These are phyloP conservation scores for Mucor circinelloides DNA, from an alignment of 371 early-diverging fungal species.

Conservation along the genomic window DNA sequence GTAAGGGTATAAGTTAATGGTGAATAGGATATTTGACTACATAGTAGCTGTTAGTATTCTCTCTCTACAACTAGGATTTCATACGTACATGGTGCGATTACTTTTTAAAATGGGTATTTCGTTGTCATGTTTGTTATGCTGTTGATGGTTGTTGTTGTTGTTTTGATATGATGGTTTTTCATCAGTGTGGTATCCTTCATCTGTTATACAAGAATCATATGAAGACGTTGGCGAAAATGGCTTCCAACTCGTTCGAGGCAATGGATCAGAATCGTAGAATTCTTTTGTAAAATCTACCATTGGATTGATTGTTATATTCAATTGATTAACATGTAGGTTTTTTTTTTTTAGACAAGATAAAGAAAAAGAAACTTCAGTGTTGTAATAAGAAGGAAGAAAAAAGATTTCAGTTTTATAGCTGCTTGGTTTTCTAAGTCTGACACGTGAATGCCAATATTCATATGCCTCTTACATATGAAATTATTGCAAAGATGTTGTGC, in stretches of 20 bases:
- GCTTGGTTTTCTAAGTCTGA: conserved; percentile 10
- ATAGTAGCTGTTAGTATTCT: not conserved
- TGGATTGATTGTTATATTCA: not conserved
- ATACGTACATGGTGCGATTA: conserved; percentile 40
- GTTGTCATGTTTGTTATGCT: conserved; percentile 13
- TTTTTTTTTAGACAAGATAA: not conserved
- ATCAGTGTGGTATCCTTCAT: conserved; percentile 51
- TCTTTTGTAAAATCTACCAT: conserved; percentile 5
- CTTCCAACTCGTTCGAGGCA: conserved; percentile 13
- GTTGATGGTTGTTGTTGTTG: not conserved
- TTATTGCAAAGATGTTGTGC: not conserved
- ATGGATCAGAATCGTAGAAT: conserved; percentile 11
- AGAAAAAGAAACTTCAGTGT: conserved; percentile 4
- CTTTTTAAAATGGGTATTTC: conserved; percentile 49
- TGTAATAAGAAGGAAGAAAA: conserved; percentile 13
- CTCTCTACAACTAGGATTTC: not conserved
- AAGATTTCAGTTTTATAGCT: conserved; percentile 6
- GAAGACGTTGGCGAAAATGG: conserved; percentile 19
- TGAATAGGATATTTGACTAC: conserved; percentile 46
- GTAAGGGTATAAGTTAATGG: conserved; percentile 46
- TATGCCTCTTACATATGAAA: conserved; percentile 9
- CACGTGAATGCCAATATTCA: conserved; percentile 17
- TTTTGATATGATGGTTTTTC: conserved; percentile 33
- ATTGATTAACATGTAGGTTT: not conserved
- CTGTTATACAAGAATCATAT: conserved; percentile 31